Evolutionary conservation across 2,329 filamentous ascomycete genomes (phyloP), one percentile per base, ranked within the genome.

Genomic region (Diaporthe sp.): DNA sequence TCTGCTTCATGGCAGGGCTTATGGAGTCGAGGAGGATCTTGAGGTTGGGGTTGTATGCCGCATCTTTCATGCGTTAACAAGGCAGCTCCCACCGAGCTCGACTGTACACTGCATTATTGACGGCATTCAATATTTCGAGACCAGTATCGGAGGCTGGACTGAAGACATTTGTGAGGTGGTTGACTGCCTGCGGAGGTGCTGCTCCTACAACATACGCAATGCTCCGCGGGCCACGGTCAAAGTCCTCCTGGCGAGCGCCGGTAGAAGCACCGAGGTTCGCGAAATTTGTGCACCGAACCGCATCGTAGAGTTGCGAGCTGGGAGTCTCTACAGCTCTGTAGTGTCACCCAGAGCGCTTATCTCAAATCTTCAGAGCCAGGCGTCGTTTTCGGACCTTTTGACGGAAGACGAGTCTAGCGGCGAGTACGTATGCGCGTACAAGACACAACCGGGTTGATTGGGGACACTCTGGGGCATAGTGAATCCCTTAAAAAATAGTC

Each of bases 51-150:
- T 15, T 9, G 19, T 71, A 5, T 61, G 65, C 34, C 44, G 25
- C 4, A 39, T 74, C 22, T 71, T 74, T 25, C 10, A 8, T 15
- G n/a, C 25, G 1, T 37, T 74, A 3, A 3, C 55, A 9, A n/a
- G 22, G 1, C 73, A 74, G 25, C 39, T 74, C 1, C 28, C 55
- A 4, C 22, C 53, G 2, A 31, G 25, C 1, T 55, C 34, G 2
- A 71, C 46, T 1, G 15, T 74, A 17, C 39, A 71, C 31, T 74
- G 65, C 39, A 60, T 74, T 10, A 51, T 74, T 10, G 73, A 74
- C 28, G 73, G 61, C 17, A 61, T 74, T 19, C 44, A 55, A 17
- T 37, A 51, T 5, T 74, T 57, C 19, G 73, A 74, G 58, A 73
- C 57, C 0, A 25, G 39, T 17, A n/a, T 71, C n/a, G n/a, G n/a